phyloP scores from a whole-genome alignment of 371 early-diverging fungal genomes.

The Mucor mucedo region DNA sequence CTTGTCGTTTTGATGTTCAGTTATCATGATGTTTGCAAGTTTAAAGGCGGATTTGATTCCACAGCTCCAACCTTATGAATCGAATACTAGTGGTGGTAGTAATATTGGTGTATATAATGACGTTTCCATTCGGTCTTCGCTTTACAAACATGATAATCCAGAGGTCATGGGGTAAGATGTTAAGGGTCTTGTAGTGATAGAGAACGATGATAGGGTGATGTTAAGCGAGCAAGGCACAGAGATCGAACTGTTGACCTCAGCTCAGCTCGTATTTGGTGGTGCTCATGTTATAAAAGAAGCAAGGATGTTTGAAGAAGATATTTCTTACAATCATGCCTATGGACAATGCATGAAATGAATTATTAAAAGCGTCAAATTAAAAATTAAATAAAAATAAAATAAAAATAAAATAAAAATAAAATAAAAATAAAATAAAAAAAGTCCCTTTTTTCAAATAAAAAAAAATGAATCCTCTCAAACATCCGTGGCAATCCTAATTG shows the following conservation, averaged over 20 bases:
- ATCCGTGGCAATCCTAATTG: too few species aligned
- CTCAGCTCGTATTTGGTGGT: not conserved
- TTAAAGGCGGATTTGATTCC: not conserved
- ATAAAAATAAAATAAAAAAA: too few species aligned
- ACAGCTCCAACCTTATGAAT: not conserved
- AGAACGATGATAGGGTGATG: slow-evolving; percentile 3
- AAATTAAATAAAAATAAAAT: too few species aligned
- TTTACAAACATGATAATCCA: not conserved
- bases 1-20: too few species aligned
- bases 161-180: too few species aligned
- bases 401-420: too few species aligned
- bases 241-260: not conserved
- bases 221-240: not conserved
- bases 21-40: not conserved
- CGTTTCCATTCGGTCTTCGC: not conserved
- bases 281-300: too few species aligned
- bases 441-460: too few species aligned
- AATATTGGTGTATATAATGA: not conserved
- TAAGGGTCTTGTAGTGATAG: not conserved
- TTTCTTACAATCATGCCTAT: not conserved
- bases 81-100: not conserved
- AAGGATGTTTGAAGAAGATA: too few species aligned
- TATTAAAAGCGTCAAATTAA: too few species aligned
- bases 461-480: too few species aligned
- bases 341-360: too few species aligned